Evolutionary conservation across 176 grass and related monocot genomes (phyloP).

Genomic region (Carex myosuroides): DNA sequence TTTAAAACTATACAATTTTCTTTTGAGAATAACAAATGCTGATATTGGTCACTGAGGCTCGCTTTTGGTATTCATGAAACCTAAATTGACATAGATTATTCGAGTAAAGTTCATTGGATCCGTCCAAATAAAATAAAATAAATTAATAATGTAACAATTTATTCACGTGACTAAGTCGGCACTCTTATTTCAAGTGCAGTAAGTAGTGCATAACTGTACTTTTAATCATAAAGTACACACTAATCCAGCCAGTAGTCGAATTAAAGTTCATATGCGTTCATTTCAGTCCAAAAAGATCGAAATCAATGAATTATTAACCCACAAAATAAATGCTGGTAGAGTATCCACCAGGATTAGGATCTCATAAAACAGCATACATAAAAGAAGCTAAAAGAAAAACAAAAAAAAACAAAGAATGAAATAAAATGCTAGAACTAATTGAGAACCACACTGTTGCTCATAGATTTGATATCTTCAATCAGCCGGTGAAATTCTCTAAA

Average conservation of each 20-base stretch:
- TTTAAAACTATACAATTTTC: no score
- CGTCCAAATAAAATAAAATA: neutral
- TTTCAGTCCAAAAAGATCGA: neutral
- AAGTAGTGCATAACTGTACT: no score
- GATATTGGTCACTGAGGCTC: no score
- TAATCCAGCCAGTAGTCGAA: neutral
- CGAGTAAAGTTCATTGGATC: no score
- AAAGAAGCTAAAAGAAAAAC: neutral
- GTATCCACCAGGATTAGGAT: neutral
- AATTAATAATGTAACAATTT: neutral
- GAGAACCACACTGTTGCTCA: conserved; percentile 7
- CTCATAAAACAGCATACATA: neutral
- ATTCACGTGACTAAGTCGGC: neutral
- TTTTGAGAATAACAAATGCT: no score
- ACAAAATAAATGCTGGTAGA: neutral
- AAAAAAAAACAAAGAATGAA: neutral
- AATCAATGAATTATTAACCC: neutral
- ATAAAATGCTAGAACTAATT: neutral
- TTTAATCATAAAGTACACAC: no score
- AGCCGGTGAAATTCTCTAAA: conserved; percentile 16
- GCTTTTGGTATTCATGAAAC: no score
- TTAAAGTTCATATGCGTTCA: neutral
- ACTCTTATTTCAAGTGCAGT: neutral
- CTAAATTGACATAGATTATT: no score
- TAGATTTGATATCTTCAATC: conserved; percentile 25